Conservation (phyloP, 2,329 filamentous ascomycete species). For the Phoma sp. region DNA sequence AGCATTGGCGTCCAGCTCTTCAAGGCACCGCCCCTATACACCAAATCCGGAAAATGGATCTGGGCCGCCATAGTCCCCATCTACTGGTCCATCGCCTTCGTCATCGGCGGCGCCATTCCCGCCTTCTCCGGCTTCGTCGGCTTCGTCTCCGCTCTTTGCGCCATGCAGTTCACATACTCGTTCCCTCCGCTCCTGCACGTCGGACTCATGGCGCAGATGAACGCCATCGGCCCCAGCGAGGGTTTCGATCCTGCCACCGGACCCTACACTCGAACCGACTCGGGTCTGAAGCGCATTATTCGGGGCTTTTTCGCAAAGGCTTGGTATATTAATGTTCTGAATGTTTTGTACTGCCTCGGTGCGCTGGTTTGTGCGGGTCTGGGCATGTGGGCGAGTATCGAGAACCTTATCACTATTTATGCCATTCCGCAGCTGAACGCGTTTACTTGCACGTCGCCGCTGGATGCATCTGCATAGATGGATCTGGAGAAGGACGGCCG, state of each 20-base stretch:
- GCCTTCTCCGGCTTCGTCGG: background rate
- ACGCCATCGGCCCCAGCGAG: background rate
- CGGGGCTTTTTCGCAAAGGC: background rate
- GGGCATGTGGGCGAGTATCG: slow-evolving; percentile 1
- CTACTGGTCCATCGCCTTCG: slow-evolving; percentile 5
- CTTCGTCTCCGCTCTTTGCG: slow-evolving; percentile 4
- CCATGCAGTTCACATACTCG: slow-evolving; percentile 5
- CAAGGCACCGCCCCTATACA: slow-evolving; percentile 1
- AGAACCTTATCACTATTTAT: slow-evolving; percentile 56
- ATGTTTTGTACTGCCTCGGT: background rate
- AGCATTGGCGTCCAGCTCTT: background rate
- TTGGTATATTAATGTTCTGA: slow-evolving; percentile 2
- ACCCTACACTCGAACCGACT: background rate
- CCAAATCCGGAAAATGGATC: slow-evolving; percentile 1
- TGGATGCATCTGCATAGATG: background rate
- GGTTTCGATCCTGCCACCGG: slow-evolving; percentile 1
- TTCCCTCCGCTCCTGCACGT: slow-evolving; percentile 2
- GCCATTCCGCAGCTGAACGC: slow-evolving; percentile 52
- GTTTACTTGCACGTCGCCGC: slow-evolving; percentile 41
- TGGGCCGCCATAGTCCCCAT: background rate
- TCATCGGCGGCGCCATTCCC: background rate
- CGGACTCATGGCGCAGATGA: background rate
- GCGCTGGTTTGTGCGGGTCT: slow-evolving; percentile 2
- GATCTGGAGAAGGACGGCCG: background rate
- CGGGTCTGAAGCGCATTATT: background rate